Evolutionary conservation across 208 protist species (phyloP), one percentile per base, ranked within the genome.

Genomic region (Trypanosoma scelopori): DNA sequence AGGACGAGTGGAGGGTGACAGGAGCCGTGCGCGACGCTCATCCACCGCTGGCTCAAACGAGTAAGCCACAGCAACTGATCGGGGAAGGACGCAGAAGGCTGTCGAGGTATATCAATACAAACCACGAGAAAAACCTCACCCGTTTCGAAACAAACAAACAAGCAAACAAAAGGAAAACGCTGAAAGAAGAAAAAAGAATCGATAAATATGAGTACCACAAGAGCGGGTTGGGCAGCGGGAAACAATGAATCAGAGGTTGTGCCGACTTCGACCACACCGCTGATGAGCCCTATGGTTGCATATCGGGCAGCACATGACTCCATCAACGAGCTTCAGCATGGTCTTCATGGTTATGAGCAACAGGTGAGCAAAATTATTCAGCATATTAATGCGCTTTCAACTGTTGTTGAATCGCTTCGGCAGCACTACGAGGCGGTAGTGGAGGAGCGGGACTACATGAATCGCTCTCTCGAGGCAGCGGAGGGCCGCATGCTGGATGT

Each of bases 391-490:
- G 41, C 62, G 20, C 56, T 92, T 55, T 37, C 65, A 7, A 71
- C 56, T 37, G 77, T 85, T 2, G 76, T 78, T 12, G 70, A 87
- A 13, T 62, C 58, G 16, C 71, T 95, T 16, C 79, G 72, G 23
- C 71, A 64, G 30, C 80, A 84, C 59, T 92, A 93, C 68, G 77
- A 90, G 35, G 69, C 84, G 15, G 75, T 85, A 13, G 56, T 82
- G 16, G 63, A 70, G 18, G 89, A 93, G 69, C 76, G 78, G 58
- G 63, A 74, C 30, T 74, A 79, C 42, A 74, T 93, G 12, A 72
- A 81, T 46, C 30, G 62, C 22, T 61, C 79, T 16, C 66, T 80
- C 9, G 61, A 65, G 25, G 55, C 66, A 42, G 82, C 86, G 9
- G 86, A 95, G 71, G 76, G 73, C 27, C 64, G 69, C 22, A 58